Conservation (phyloP, 352 stramenopile species). For the Globisporangium okanoganense region DNA sequence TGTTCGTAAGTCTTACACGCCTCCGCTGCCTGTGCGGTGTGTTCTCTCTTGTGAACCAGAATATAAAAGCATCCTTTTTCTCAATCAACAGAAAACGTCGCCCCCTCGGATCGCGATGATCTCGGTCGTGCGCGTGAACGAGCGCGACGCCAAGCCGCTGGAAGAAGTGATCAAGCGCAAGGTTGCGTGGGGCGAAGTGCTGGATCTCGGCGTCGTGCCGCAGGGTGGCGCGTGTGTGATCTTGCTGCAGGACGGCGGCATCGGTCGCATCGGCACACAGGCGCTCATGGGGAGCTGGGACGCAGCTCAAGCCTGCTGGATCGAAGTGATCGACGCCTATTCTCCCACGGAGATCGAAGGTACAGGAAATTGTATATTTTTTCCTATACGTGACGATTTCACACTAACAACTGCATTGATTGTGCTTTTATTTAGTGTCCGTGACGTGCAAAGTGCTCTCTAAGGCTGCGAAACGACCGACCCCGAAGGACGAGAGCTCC, state of each 20-base stretch:
- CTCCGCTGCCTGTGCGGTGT: slow-evolving; percentile 9
- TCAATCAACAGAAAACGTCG: slow-evolving; percentile 63
- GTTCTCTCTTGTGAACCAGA: slow-evolving; percentile 29
- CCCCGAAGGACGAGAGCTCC: slow-evolving; percentile 21
- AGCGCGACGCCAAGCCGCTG: slow-evolving; percentile 51
- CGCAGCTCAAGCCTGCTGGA: slow-evolving; percentile 67
- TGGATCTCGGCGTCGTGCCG: slow-evolving; percentile 74
- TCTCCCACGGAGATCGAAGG: slow-evolving; percentile 71
- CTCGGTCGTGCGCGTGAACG: slow-evolving; percentile 60
- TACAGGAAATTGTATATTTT: slow-evolving; percentile 2
- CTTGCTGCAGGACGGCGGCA: slow-evolving; percentile 62
- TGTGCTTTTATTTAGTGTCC: slow-evolving; percentile 30
- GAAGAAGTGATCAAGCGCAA: slow-evolving; percentile 73
- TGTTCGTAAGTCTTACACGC: slow-evolving; percentile 67
- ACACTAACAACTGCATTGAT: background rate
- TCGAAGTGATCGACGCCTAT: slow-evolving; percentile 64
- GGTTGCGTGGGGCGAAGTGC: slow-evolving; percentile 57
- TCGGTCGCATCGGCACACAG: slow-evolving; percentile 76
- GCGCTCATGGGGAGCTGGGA: slow-evolving; percentile 86
- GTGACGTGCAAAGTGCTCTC: slow-evolving; percentile 74
- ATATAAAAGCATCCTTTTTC: slow-evolving; percentile 76
- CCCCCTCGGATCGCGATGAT: slow-evolving; percentile 71
- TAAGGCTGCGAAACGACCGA: slow-evolving; percentile 24
- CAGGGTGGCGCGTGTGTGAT: slow-evolving; percentile 79
- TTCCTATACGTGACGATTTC: background rate